Evolutionary conservation across 257 asterid species (phyloP), one percentile per base, ranked within the genome.

Genomic region (Solanum stenotomum): DNA sequence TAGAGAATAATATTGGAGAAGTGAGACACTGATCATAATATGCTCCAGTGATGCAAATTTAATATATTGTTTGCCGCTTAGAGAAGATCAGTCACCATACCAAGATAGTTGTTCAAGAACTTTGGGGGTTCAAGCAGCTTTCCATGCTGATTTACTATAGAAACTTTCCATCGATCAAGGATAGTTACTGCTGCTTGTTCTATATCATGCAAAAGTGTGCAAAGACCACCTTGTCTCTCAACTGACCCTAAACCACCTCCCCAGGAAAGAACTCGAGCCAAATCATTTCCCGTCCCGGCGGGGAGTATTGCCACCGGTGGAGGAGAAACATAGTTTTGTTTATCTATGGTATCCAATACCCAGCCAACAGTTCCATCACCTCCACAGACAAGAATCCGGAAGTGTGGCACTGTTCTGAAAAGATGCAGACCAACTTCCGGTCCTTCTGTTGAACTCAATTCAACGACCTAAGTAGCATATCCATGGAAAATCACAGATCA

Each of bases 301-400:
- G 99, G 99, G 89, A 97, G 98, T 90, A 97, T 96, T 89, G 98
- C 99, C 90, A 97, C 95, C 14, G 99, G 99, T n/a, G 99, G 99
- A 89, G 99, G 99, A 85, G 99, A 97, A 89, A 97, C 94, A 92
- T 91, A 96, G 76, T 95, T 95, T 89, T 94, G 98, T 92, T 95
- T 94, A 89, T 97, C 99, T 88, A 97, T 92, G 90, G 97, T 94
- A 91, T 96, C 87, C 91, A 97, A 89, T 70, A 97, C 97, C 99
- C 99, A 97, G 56, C 99, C 99, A 87, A 97, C 98, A 84, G 98
- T 97, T 84, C 99, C 99, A 92, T 97, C 99, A 89, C 99, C 99
- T 84, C 99, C 99, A 52, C 99, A 97, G 38, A 93, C 96, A 76
- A 97, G 98, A 86, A 97, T 65, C 83, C 98, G 95, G 93, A 97